Evolutionary conservation across 345 rosid genomes (phyloP).

Genomic region (Pseudoturritis turrita): DNA sequence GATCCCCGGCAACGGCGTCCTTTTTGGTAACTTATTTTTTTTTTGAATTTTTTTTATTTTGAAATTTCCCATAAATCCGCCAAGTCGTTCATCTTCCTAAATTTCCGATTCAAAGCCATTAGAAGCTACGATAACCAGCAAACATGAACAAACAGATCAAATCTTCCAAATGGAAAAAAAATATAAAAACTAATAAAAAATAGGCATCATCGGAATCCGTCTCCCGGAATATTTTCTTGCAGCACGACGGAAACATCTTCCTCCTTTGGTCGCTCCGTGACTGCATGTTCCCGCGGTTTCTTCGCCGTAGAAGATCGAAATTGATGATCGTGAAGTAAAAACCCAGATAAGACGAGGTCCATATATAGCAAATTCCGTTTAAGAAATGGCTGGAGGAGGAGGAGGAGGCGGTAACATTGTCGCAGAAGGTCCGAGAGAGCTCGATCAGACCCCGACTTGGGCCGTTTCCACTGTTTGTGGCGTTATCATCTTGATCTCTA

Average conservation of each 20-base stretch:
- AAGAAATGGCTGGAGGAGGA: conserved; percentile 51
- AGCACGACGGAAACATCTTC: conserved; percentile 17
- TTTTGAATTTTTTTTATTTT: neutral
- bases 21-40: neutral
- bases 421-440: conserved; percentile 48
- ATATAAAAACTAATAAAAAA: neutral
- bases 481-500: conserved; percentile 60
- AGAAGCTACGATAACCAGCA: neutral
- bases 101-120: conserved; percentile 30
- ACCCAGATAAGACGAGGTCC: neutral
- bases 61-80: conserved; percentile 25
- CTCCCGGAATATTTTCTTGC: neutral
- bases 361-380: neutral
- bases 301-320: neutral
- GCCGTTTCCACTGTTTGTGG: conserved; percentile 80
- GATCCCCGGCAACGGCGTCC: conserved; percentile 87
- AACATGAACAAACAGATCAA: neutral
- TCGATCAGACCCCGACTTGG: conserved; percentile 96
- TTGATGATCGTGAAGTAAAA: neutral
- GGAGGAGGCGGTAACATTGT: conserved; percentile 28
- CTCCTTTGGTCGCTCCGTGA: neutral
- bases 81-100: conserved; percentile 30
- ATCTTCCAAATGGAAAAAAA: neutral
- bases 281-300: conserved; percentile 7
- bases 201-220: neutral